Percentiles rank a stretch among this genome's conserved stretches.
These are phyloP conservation scores for Calocybe cyanea DNA, from an alignment of 768 basidiomycete genomes.

Conservation along the genomic window DNA sequence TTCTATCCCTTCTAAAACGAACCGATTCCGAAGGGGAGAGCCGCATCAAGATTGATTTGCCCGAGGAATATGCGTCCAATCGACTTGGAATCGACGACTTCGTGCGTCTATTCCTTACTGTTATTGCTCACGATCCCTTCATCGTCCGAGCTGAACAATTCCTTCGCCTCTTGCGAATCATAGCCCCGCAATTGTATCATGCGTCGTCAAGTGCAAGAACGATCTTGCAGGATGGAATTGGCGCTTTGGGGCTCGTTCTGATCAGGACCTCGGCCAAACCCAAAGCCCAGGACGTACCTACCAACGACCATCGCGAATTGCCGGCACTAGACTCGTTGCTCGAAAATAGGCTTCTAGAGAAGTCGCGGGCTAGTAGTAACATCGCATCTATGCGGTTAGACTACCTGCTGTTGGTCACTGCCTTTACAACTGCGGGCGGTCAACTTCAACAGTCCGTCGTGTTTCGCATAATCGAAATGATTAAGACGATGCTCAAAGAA, in stretches of 20 bases:
- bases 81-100: slow-evolving; percentile 60
- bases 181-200: slow-evolving; percentile 56
- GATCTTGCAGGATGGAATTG: slow-evolving; percentile 63
- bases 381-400: slow-evolving; percentile 58
- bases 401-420: slow-evolving; percentile 52
- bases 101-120: slow-evolving; percentile 69
- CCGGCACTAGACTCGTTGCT: slow-evolving; percentile 22
- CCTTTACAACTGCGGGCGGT: slow-evolving; percentile 50
- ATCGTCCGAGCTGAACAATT: slow-evolving; percentile 69
- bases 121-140: slow-evolving; percentile 71
- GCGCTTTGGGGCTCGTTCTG: slow-evolving; percentile 59
- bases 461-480: slow-evolving; percentile 49
- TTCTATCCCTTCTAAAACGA: slow-evolving; percentile 51
- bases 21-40: slow-evolving; percentile 37
- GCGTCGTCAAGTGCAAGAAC: slow-evolving; percentile 47
- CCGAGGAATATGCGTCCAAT: slow-evolving; percentile 57
- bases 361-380: slow-evolving; percentile 50
- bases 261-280: slow-evolving; percentile 40
- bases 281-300: slow-evolving; percentile 35
- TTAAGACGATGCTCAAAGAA: slow-evolving; percentile 56
- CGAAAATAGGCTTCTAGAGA: slow-evolving; percentile 34
- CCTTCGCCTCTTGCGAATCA: slow-evolving; percentile 53
- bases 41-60: slow-evolving; percentile 42
- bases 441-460: slow-evolving; percentile 36
- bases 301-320: slow-evolving; percentile 22